phyloP scores from a whole-genome alignment of 2,329 filamentous ascomycete species.

The Nemania serpens region DNA sequence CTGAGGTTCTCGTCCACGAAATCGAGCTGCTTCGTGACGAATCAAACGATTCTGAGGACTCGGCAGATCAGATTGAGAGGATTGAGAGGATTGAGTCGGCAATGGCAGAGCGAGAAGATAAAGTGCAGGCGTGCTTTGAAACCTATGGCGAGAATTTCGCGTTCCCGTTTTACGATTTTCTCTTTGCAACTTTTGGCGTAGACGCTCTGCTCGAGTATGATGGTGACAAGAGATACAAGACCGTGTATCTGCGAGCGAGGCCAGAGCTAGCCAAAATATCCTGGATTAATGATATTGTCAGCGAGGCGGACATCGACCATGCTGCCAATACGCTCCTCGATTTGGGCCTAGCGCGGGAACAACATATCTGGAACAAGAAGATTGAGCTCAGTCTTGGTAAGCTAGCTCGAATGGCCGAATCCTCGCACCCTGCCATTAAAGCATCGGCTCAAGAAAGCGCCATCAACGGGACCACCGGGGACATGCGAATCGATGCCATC shows the following conservation, averaged over 20 bases:
- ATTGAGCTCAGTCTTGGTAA: slow-evolving; percentile 90
- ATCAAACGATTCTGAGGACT: slow-evolving; percentile 41
- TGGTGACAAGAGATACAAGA: slow-evolving; percentile 72
- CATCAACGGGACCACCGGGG: slow-evolving; percentile 34
- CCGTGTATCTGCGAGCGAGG: slow-evolving; percentile 75
- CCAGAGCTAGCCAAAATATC: slow-evolving; percentile 76
- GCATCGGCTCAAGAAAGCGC: slow-evolving; percentile 37
- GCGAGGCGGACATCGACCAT: slow-evolving; percentile 73
- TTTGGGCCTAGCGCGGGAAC: slow-evolving; percentile 72
- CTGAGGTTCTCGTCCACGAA: slow-evolving; percentile 60
- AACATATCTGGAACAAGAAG: slow-evolving; percentile 89
- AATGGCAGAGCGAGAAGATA: slow-evolving; percentile 52
- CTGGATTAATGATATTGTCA: slow-evolving; percentile 92
- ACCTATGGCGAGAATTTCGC: slow-evolving; percentile 69
- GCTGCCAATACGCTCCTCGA: slow-evolving; percentile 74
- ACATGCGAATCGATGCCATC: slow-evolving; percentile 52
- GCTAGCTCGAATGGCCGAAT: slow-evolving; percentile 72
- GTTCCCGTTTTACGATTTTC: slow-evolving; percentile 77
- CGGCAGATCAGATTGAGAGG: slow-evolving; percentile 44
- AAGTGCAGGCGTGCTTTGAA: slow-evolving; percentile 60
- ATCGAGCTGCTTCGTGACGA: slow-evolving; percentile 50
- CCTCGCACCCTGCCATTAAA: slow-evolving; percentile 41
- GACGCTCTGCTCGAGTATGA: slow-evolving; percentile 73
- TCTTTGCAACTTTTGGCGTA: slow-evolving; percentile 70
- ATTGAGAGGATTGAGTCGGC: slow-evolving; percentile 49